These are phyloP conservation scores for Acrasis kona DNA, from an alignment of 78 protist genomes.

Conservation along the genomic window DNA sequence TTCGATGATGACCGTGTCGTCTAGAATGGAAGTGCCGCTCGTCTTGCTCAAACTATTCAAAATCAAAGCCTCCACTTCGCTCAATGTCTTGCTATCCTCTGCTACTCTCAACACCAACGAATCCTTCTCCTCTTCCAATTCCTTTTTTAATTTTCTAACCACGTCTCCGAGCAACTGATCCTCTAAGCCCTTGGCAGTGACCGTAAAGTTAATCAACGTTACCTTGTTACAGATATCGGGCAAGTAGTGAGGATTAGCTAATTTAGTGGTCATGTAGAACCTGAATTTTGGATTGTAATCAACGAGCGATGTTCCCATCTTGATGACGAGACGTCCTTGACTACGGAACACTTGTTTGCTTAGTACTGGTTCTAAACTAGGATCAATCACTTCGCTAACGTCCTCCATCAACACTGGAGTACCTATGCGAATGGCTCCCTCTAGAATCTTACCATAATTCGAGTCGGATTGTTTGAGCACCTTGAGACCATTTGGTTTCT, in stretches of 20 bases:
- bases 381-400: conserved; percentile 63
- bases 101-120: conserved; percentile 20
- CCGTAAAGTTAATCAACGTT: conserved; percentile 53
- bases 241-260: conserved; percentile 54
- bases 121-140: conserved; percentile 41
- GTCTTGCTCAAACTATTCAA: conserved; percentile 28
- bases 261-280: conserved; percentile 60
- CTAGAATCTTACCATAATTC: conserved; percentile 32
- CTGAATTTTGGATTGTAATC: conserved; percentile 43
- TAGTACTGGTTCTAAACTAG: conserved; percentile 54
- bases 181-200: conserved; percentile 58
- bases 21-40: conserved; percentile 56
- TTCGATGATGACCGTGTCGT: conserved; percentile 45
- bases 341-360: conserved; percentile 27
- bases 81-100: conserved; percentile 25
- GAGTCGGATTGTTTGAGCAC: conserved; percentile 31
- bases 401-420: conserved; percentile 65
- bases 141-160: conserved; percentile 35
- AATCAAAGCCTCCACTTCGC: conserved; percentile 32
- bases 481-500: conserved; percentile 4
- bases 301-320: conserved; percentile 50
- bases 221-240: conserved; percentile 61
- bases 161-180: conserved; percentile 57
- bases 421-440: conserved; percentile 52
- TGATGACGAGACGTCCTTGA: conserved; percentile 44